Conservation (phyloP, 2,329 filamentous ascomycete genomes). For the Fusarium brevicatenulatum region DNA sequence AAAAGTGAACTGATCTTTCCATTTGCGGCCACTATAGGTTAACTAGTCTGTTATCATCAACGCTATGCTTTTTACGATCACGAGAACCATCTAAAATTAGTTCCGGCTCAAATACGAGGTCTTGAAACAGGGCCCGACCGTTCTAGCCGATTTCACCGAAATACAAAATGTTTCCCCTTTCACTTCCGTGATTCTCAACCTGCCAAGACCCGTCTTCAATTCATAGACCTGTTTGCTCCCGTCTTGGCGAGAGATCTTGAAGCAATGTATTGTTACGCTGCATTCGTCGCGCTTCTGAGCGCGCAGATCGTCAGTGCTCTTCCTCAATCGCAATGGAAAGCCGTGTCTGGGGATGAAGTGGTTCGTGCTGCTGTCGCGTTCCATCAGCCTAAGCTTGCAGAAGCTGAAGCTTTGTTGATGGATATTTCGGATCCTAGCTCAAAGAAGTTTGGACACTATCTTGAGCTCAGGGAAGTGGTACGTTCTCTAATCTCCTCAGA, state of each 20-base stretch:
- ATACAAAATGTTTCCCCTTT: neutral
- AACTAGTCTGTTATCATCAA: neutral
- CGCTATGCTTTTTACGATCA: neutral
- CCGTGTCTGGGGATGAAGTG: neutral
- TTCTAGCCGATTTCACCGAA: neutral
- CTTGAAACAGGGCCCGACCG: neutral
- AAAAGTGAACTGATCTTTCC: neutral
- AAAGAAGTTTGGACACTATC: neutral
- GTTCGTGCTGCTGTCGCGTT: slow-evolving; percentile 7
- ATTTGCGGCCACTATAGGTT: neutral
- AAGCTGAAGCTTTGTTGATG: slow-evolving; percentile 1
- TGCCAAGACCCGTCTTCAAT: neutral
- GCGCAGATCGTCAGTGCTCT: neutral
- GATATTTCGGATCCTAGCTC: neutral
- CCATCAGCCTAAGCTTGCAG: neutral
- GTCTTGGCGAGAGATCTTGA: neutral
- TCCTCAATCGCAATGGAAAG: slow-evolving; percentile 1
- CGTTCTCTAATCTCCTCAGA: neutral
- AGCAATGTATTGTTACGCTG: neutral
- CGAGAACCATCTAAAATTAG: neutral
- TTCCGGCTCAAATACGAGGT: slow-evolving; percentile 4
- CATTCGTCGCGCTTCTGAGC: neutral
- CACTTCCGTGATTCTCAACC: neutral
- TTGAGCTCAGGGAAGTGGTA: neutral
- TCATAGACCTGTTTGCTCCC: neutral